Evolutionary conservation across 2,329 filamentous ascomycete genomes (phyloP).

Genomic region (Tricladium varicosporioides): DNA sequence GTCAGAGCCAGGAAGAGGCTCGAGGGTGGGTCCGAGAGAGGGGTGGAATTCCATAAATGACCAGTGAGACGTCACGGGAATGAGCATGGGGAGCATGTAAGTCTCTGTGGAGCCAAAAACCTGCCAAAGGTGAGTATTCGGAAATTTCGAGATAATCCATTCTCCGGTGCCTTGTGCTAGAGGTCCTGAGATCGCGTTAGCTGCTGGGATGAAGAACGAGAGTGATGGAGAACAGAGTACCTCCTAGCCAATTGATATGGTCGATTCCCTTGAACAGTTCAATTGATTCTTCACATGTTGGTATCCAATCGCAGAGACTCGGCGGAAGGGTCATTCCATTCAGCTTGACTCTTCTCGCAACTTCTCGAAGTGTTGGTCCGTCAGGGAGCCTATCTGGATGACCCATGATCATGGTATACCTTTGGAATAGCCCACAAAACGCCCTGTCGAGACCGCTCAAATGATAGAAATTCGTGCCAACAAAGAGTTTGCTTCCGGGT

Average conservation of each 20-base stretch:
- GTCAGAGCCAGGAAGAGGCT: constrained; percentile 19
- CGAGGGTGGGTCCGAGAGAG: constrained; percentile 19
- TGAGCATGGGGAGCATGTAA: constrained; percentile 19
- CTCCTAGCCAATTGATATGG: constrained; percentile 24
- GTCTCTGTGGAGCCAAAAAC: constrained; percentile 36
- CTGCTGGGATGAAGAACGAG: not conserved
- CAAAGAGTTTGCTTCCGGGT: constrained; percentile 1
- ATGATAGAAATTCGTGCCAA: constrained; percentile 20
- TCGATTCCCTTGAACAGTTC: constrained; percentile 8
- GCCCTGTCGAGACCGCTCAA: constrained; percentile 13
- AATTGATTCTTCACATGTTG: constrained; percentile 14
- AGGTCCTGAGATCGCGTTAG: constrained; percentile 23
- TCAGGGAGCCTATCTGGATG: constrained; percentile 8
- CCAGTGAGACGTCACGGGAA: constrained; percentile 33
- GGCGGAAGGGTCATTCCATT: constrained; percentile 20
- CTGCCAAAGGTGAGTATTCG: constrained; percentile 23
- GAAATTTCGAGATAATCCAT: constrained; percentile 28
- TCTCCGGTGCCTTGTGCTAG: constrained; percentile 32
- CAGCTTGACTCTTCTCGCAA: constrained; percentile 23
- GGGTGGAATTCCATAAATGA: constrained; percentile 33
- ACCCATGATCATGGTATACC: constrained; percentile 10
- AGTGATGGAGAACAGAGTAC: constrained; percentile 7
- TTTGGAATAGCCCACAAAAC: not conserved
- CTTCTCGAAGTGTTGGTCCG: constrained; percentile 17
- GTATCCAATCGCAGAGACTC: constrained; percentile 16